Evolutionary conservation across 148 eudicot genomes (phyloP), one percentile per base, ranked within the genome.

Genomic region (Rhododendron ovatum): DNA sequence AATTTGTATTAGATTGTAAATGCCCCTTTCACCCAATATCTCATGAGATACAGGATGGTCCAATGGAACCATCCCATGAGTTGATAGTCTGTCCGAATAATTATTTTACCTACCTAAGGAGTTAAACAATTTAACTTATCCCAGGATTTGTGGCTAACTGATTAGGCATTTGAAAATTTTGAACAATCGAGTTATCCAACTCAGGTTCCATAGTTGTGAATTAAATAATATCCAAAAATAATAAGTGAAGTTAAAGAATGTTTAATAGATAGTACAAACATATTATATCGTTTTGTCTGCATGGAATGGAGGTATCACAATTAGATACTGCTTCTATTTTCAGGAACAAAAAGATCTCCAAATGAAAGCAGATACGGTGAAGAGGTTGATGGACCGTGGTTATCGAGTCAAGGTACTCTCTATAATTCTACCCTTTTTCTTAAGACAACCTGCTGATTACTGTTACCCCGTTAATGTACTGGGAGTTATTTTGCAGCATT

Each of bases 341-440:
- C 91, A 96, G 98, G 94, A 92, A 85, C 84, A 86, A 76, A 93
- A 94, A 76, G 98, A 96, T 91, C 90, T 96, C 85, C 79, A 94
- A 85, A 92, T 91, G 76, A 96, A 96, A 92, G 96, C 94, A 88
- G 92, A 95, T 76, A 79, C 71, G 45, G 89, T 87, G 47, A 95
- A 90, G 90, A 90, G 94, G 89, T 82, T 94, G 87, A 88, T 92
- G 92, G 98, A 94, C 41, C 92, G 90, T 71, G 98, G 98, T 80
- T 92, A 93, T 90, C 94, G 98, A 65, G 95, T 96, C 87, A 93
- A 92, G 98, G 98, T 96, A 89, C 84, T 77, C 63, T 73, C 20
- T 13, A 69, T 14, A 14, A 4, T 30, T 33, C 50, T 85, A 47
- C 67, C 48, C 74, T 69, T 69, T 33, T 18, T 45, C 15, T 78